Evolutionary conservation across 257 asterid species (phyloP).

Genomic region (Schizonepeta tenuifolia): DNA sequence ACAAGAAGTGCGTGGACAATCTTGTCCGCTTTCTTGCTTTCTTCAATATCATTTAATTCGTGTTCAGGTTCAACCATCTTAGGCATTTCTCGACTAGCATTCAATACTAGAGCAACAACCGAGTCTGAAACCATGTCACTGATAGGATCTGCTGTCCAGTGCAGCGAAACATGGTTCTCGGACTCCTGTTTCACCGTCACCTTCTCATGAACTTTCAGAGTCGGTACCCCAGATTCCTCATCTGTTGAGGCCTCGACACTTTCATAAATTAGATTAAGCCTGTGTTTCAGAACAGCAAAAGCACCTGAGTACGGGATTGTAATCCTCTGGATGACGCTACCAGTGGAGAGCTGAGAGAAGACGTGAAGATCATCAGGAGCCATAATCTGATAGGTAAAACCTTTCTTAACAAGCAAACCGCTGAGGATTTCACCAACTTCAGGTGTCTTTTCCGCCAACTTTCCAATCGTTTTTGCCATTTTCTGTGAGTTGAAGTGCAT

Average conservation of each 20-base stretch:
- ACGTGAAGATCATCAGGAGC: slow-evolving; percentile 93
- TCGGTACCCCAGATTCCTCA: slow-evolving; percentile 79
- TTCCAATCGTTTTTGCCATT: slow-evolving; percentile 87
- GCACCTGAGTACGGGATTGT: slow-evolving; percentile 97
- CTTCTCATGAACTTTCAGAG: slow-evolving; percentile 68
- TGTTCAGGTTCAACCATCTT: slow-evolving; percentile 63
- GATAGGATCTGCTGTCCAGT: slow-evolving; percentile 96
- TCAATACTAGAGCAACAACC: slow-evolving; percentile 75
- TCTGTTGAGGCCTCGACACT: slow-evolving; percentile 76
- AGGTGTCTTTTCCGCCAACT: slow-evolving; percentile 75
- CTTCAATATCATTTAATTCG: slow-evolving; percentile 52
- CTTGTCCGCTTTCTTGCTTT: slow-evolving; percentile 69
- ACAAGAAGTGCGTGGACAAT: slow-evolving; percentile 79
- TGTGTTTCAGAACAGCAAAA: slow-evolving; percentile 79
- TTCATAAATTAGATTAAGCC: slow-evolving; percentile 91
- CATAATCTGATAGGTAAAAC: slow-evolving; percentile 96
- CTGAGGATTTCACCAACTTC: slow-evolving; percentile 76
- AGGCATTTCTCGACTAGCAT: slow-evolving; percentile 71
- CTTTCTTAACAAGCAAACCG: slow-evolving; percentile 92
- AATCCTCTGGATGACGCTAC: slow-evolving; percentile 77
- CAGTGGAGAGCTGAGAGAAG: slow-evolving; percentile 91
- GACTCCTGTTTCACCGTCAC: slow-evolving; percentile 90
- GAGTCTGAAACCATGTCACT: slow-evolving; percentile 98
- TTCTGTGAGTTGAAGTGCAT: slow-evolving; percentile 94
- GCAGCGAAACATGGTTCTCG: slow-evolving; percentile 80